These are phyloP conservation scores for Ophiostoma triangulosporum DNA, from an alignment of 2,329 filamentous ascomycete species.

Conservation along the genomic window DNA sequence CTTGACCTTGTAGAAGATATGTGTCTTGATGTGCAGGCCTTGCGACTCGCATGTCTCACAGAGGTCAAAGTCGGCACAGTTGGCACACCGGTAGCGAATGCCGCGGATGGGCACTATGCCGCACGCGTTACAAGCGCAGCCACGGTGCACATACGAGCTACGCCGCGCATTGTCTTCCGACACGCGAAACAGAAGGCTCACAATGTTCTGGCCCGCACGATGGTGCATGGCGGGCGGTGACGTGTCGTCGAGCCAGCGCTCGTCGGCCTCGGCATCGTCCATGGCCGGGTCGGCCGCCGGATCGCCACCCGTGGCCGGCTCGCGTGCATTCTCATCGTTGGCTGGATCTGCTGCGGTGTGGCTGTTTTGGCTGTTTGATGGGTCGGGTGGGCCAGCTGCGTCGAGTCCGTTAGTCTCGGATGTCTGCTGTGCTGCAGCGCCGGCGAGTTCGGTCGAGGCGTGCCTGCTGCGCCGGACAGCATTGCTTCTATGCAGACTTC, in stretches of 20 bases:
- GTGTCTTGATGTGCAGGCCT: slow-evolving; percentile 69
- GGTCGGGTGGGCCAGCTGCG: not conserved
- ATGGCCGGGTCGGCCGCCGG: slow-evolving; percentile 17
- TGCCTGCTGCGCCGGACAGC: slow-evolving; percentile 13
- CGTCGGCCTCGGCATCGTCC: slow-evolving; percentile 25
- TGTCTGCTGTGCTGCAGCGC: not conserved
- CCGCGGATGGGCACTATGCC: slow-evolving; percentile 80
- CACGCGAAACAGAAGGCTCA: slow-evolving; percentile 77
- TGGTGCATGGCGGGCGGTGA: slow-evolving; percentile 25
- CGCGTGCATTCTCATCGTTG: slow-evolving; percentile 1
- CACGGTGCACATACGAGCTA: slow-evolving; percentile 82
- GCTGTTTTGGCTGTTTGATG: not conserved
- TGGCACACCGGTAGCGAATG: slow-evolving; percentile 84
- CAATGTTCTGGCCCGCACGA: slow-evolving; percentile 61
- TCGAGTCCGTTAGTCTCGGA: not conserved
- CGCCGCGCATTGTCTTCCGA: slow-evolving; percentile 83
- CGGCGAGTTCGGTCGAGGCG: slow-evolving; percentile 9
- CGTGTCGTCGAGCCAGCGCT: slow-evolving; percentile 36
- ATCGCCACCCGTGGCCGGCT: not conserved
- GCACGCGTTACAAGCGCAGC: slow-evolving; percentile 84
- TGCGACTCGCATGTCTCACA: slow-evolving; percentile 85
- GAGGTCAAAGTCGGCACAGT: slow-evolving; percentile 88
- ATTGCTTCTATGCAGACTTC: slow-evolving; percentile 4
- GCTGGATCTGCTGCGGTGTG: too few relatives aligned
- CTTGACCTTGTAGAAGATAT: slow-evolving; percentile 92